Evolutionary conservation across 1,284 basidiomycete species (phyloP), one percentile per base, ranked within the genome.

Genomic region (Naganishia albida): DNA sequence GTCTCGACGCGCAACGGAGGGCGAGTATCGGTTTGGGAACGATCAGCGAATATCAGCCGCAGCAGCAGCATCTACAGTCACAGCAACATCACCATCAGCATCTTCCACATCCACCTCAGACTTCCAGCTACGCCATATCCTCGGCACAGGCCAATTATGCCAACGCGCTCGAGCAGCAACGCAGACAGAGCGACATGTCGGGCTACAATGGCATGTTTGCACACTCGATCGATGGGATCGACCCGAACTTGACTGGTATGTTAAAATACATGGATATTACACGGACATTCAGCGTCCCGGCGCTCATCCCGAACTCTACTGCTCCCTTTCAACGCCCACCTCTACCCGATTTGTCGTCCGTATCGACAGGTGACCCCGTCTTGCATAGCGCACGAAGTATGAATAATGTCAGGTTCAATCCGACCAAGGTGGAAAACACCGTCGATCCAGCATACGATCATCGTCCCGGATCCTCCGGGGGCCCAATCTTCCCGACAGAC

Each of bases 261-360:
- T 49, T 55, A 16, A 54, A 52, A 12, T 43, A 20, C 38, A 50
- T 44, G 57, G 52, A 66, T 59, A 52, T 25, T 18, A 63, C 20
- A 39, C 51, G 16, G 26, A 57, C 3, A 46, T 55, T 52, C 49
- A 52, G 50, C 56, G 63, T 20, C 66, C 74, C 23, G 72, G 75
- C 69, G 69, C 72, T 40, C 71, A 70, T 57, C 69, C 64, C 59
- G 49, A 70, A 34, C 46, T 10, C 34, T 34, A 10, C 34, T 34
- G 34, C 10, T 34, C 72, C 30, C 51, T 43, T 52, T 42, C 44
- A 50, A 51, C 40, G 42, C 30, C 40, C 49, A 39, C 46, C 46
- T n/a, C 49, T 54, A 49, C 50, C 55, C 26, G 28, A 25, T 38
- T 23, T 25, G n/a, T 53, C 46, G 25, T 62, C 51, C 15, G 56